A percentile compares a stretch with the other conserved stretches of the same genome.
Conservation (phyloP, 345 rosid genomes). For the Ricinus communis region DNA sequence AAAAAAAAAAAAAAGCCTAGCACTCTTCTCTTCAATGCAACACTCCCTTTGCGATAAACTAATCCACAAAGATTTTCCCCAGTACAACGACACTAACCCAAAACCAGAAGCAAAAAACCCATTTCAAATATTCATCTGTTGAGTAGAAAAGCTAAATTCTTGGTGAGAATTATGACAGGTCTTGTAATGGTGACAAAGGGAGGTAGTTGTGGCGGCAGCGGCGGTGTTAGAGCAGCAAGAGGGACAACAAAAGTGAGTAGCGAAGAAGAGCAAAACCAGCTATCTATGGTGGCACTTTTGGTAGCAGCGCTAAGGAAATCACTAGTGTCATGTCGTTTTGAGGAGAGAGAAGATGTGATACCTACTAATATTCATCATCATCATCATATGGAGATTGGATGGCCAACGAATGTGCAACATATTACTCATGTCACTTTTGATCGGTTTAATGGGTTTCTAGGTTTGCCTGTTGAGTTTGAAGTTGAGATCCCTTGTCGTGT, state of each 20-base stretch:
- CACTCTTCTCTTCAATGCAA: slow-evolving; percentile 36
- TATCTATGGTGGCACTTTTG: slow-evolving; percentile 61
- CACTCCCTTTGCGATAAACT: background rate
- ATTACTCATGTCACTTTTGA: slow-evolving; percentile 92
- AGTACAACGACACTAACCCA: background rate
- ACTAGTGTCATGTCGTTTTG: slow-evolving; percentile 77
- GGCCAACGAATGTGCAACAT: slow-evolving; percentile 91
- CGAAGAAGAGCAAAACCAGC: slow-evolving; percentile 70
- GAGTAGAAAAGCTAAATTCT: background rate
- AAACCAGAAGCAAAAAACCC: background rate
- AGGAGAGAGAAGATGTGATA: slow-evolving; percentile 52
- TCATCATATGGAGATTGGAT: slow-evolving; percentile 81
- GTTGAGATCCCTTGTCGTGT: slow-evolving; percentile 92
- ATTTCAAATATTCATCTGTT: too few species aligned
- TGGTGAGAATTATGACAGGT: slow-evolving; percentile 58
- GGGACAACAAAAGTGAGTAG: slow-evolving; percentile 28
- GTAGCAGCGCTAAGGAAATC: slow-evolving; percentile 80
- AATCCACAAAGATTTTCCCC: background rate
- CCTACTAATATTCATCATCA: slow-evolving; percentile 31
- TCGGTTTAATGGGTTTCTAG: slow-evolving; percentile 86
- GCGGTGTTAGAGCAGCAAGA: slow-evolving; percentile 30
- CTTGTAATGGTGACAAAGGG: slow-evolving; percentile 79
- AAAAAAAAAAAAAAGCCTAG: background rate
- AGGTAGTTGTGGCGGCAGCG: slow-evolving; percentile 64
- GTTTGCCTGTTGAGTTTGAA: slow-evolving; percentile 90